Conservation (phyloP, 345 rosid species). For the Combretum micranthum region DNA sequence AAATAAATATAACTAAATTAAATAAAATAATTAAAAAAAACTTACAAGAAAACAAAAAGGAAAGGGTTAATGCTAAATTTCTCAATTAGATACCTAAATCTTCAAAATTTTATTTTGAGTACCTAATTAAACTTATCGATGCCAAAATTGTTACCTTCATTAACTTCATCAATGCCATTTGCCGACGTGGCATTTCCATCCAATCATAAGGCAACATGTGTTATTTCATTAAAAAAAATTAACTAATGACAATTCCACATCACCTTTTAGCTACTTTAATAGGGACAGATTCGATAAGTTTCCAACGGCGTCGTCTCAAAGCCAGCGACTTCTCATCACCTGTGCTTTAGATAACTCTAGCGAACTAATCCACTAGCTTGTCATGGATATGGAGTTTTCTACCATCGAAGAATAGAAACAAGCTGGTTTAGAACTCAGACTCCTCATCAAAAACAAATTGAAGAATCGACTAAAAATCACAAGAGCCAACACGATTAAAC, state of each 20-base stretch:
- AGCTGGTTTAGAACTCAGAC: constrained; percentile 94
- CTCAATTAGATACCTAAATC: too few species aligned
- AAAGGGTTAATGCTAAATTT: too few species aligned
- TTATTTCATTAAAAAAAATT: too few species aligned
- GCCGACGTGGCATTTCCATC: too few species aligned
- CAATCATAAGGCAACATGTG: too few species aligned
- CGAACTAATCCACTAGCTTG: constrained; percentile 69
- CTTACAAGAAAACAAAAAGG: too few species aligned
- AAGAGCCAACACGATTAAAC: constrained; percentile 73
- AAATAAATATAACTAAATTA: too few species aligned
- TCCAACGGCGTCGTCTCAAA: constrained; percentile 50
- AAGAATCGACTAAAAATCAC: constrained; percentile 85
- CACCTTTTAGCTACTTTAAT: constrained; percentile 92
- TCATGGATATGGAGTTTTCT: constrained; percentile 54
- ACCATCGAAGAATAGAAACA: constrained; percentile 81
- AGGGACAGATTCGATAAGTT: constrained; percentile 96
- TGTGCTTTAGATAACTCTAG: constrained; percentile 65
- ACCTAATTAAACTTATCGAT: too few species aligned
- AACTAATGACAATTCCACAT: constrained; percentile 47
- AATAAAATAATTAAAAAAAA: too few species aligned
- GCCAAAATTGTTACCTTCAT: too few species aligned
- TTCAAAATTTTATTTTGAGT: too few species aligned
- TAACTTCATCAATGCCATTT: too few species aligned
- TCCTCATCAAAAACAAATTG: constrained; percentile 78
- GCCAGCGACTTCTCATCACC: constrained; percentile 51